Conservation (phyloP, 2,329 filamentous ascomycete genomes). For the Emericellopsis atlantica region DNA sequence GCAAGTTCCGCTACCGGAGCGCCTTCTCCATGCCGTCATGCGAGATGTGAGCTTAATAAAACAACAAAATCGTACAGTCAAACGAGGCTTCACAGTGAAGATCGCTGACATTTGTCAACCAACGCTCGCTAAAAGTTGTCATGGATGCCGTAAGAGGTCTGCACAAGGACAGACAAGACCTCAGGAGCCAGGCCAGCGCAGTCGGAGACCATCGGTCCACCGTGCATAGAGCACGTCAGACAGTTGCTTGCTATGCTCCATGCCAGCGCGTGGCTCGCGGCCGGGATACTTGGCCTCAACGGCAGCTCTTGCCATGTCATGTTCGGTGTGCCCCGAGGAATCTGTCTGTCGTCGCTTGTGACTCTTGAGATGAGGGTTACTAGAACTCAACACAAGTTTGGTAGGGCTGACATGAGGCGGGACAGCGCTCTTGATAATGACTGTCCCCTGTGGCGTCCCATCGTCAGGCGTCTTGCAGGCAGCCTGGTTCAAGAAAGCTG, state of each 20-base stretch:
- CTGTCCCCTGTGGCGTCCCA: slow-evolving; percentile 39
- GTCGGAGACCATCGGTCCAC: slow-evolving; percentile 75
- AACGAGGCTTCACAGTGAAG: not conserved
- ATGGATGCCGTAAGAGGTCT: not conserved
- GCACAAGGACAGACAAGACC: not conserved
- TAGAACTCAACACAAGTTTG: slow-evolving; percentile 67
- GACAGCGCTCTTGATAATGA: slow-evolving; percentile 41
- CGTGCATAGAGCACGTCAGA: slow-evolving; percentile 83
- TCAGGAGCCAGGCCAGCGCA: slow-evolving; percentile 47
- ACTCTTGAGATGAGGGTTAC: slow-evolving; percentile 75
- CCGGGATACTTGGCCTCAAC: slow-evolving; percentile 41
- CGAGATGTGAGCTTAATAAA: not conserved
- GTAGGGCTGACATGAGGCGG: slow-evolving; percentile 28
- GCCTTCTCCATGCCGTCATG: not conserved
- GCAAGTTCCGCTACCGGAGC: no score
- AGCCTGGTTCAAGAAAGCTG: slow-evolving; percentile 29
- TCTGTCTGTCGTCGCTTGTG: slow-evolving; percentile 55
- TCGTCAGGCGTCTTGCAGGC: slow-evolving; percentile 26
- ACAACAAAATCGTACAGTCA: slow-evolving; percentile 4
- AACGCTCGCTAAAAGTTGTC: not conserved
- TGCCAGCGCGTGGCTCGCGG: slow-evolving; percentile 48
- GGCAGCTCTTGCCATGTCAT: slow-evolving; percentile 30
- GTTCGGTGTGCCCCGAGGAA: slow-evolving; percentile 18
- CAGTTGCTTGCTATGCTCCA: slow-evolving; percentile 86
- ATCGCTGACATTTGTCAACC: not conserved